Evolutionary conservation across 1,139 yeast genomes (phyloP), one percentile per base, ranked within the genome.

Genomic region (Geotrichum klebahnii): DNA sequence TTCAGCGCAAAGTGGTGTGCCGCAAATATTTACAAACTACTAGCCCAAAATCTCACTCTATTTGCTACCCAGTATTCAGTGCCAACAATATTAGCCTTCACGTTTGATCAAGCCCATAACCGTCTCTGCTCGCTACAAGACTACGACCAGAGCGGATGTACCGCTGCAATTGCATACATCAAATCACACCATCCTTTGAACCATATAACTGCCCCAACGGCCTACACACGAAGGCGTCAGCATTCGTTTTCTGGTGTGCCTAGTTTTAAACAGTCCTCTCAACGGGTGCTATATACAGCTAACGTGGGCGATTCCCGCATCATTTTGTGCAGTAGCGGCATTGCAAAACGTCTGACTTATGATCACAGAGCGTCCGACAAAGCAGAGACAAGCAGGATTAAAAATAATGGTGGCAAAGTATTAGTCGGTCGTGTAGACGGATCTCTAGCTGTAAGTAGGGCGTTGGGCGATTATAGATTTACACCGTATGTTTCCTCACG

Each of bases 1-100:
- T 84, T 79, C 58, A 81, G 90, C 2, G 92, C 96, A 1, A 75
- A 86, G 60, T 85, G 95, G 95, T 85, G 95, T 68, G 95, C 95
- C 0, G 80, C 84, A 51, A 80, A 85, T 62, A 67, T 88, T 51
- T 95, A 85, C 63, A 68, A 75, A 23, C 62, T 58, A 37, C 53
- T 55, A 3, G 53, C 50, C 9, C 35, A 43, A 14, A 50, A 51
- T 16, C 41, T 57, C 8, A 20, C 33, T 2, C 40, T 39, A 24
- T 46, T 32, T 41, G 37, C 38, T 20, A 52, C 20, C 10, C 33
- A 12, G 9, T 42, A 39, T 55, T 56, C 36, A n/a, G 39, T 50
- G 5, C 52, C 53, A 10, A 48, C 50, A 9, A 53, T 59, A 2
- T 32, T 60, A 23, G 59, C 58, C 8, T 19, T 44, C 9, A 58